Conservation (phyloP, 2,329 filamentous ascomycete species). For the Sporothrix brunneoviolacea region DNA sequence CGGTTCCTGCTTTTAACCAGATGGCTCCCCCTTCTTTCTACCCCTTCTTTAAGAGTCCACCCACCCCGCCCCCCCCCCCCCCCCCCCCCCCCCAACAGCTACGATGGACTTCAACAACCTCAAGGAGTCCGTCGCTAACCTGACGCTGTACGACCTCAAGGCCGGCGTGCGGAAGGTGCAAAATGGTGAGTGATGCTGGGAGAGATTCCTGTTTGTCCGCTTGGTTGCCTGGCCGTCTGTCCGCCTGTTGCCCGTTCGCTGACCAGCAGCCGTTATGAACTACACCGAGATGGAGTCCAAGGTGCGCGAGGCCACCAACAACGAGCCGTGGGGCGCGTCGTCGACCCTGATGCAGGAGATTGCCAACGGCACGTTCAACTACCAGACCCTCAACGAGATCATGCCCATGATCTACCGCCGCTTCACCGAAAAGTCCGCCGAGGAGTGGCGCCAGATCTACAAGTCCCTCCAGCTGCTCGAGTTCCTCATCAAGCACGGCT, state of each 20-base stretch:
- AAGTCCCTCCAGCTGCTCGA: slow-evolving; percentile 95
- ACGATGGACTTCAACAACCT: slow-evolving; percentile 78
- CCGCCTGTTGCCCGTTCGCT: too few relatives aligned
- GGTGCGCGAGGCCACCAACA: slow-evolving; percentile 97
- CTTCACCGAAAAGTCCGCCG: slow-evolving; percentile 95
- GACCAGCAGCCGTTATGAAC: slow-evolving; percentile 94
- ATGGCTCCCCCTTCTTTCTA: background rate
- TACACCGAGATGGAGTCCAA: slow-evolving; percentile 64
- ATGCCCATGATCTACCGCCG: slow-evolving; percentile 99
- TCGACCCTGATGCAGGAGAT: slow-evolving; percentile 94
- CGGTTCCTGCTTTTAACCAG: too few relatives aligned
- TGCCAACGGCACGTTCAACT: slow-evolving; percentile 94
- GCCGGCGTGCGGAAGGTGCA: slow-evolving; percentile 91
- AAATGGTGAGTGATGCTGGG: slow-evolving; percentile 63
- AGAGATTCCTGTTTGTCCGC: too few relatives aligned
- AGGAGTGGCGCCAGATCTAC: slow-evolving; percentile 99
- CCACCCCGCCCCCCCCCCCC: background rate
- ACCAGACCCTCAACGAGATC: slow-evolving; percentile 96
- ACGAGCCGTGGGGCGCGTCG: slow-evolving; percentile 91
- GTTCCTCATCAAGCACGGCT: slow-evolving; percentile 93
- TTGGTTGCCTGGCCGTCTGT: too few relatives aligned
- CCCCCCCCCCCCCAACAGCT: background rate
- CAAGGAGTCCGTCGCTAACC: slow-evolving; percentile 81
- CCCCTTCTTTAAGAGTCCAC: background rate
- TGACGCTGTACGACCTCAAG: slow-evolving; percentile 93